phyloP scores from a whole-genome alignment of 108 stramenopile species.

The Ochromonas danica region DNA sequence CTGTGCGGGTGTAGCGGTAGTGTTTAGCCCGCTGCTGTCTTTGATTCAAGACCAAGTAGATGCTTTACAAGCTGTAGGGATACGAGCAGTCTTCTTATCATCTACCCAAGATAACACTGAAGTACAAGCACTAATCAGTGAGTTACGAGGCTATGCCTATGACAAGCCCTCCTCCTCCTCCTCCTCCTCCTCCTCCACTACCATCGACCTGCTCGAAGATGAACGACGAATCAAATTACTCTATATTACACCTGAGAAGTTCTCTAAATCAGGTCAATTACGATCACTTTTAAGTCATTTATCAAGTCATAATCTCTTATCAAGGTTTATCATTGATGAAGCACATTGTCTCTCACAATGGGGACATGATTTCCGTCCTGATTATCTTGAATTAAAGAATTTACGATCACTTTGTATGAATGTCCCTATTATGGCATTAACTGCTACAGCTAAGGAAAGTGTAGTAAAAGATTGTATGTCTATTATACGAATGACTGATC shows the following conservation, averaged over 20 bases:
- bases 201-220: not conserved
- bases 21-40: constrained; percentile 89
- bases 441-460: constrained; percentile 29
- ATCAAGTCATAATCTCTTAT: constrained; percentile 6
- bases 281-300: constrained; percentile 47
- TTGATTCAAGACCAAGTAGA: constrained; percentile 97
- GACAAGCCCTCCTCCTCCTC: no score
- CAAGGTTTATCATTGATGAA: constrained; percentile 33
- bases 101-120: constrained; percentile 77
- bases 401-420: not conserved
- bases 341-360: constrained; percentile 32
- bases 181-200: not conserved
- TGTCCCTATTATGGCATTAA: constrained; percentile 23
- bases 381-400: constrained; percentile 18
- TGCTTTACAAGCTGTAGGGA: constrained; percentile 72
- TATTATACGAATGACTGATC: not conserved
- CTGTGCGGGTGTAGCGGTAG: constrained; percentile 76
- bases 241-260: constrained; percentile 97
- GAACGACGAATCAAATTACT: constrained; percentile 75
- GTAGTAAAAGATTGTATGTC: constrained; percentile 17
- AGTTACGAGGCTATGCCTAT: constrained; percentile 46
- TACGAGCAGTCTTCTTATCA: constrained; percentile 74
- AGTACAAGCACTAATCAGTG: constrained; percentile 60
- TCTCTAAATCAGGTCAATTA: not conserved
- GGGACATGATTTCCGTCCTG: constrained; percentile 37